Evolutionary conservation across 352 stramenopile species (phyloP).

Genomic region (Phytopythium kandeliae): DNA sequence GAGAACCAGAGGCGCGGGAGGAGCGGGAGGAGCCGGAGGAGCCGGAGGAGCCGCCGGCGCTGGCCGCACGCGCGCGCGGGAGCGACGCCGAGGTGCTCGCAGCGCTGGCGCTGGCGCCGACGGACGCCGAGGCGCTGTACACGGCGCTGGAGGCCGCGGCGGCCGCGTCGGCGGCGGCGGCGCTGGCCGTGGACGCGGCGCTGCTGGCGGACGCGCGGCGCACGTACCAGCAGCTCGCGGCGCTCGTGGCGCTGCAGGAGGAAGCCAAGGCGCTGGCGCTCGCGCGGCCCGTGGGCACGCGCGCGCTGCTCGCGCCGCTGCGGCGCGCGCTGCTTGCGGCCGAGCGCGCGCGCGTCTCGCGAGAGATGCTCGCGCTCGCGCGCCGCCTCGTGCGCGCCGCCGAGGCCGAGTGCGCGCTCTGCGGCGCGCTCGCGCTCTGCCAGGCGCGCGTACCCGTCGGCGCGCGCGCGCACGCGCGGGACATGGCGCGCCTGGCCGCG

Average conservation of each 20-base stretch:
- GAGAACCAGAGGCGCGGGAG: too few species aligned
- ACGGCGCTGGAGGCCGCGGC: slow-evolving; percentile 63
- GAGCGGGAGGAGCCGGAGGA: neutral
- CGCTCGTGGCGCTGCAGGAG: slow-evolving; percentile 66
- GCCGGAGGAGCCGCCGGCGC: slow-evolving; percentile 3
- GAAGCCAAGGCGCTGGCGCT: slow-evolving; percentile 73
- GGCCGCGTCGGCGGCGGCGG: slow-evolving; percentile 37
- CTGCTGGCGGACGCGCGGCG: slow-evolving; percentile 44
- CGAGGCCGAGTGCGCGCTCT: slow-evolving; percentile 79
- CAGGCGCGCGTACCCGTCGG: slow-evolving; percentile 49
- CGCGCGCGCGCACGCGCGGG: slow-evolving; percentile 36
- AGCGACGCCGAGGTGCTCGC: slow-evolving; percentile 34
- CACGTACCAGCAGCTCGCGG: slow-evolving; percentile 67
- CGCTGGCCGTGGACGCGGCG: slow-evolving; percentile 23
- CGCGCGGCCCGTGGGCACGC: slow-evolving; percentile 63
- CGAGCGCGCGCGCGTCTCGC: slow-evolving; percentile 37
- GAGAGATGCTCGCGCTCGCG: slow-evolving; percentile 47
- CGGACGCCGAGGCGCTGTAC: slow-evolving; percentile 70
- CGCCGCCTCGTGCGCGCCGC: slow-evolving; percentile 64
- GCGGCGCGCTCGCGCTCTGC: slow-evolving; percentile 61
- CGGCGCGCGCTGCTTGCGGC: slow-evolving; percentile 49
- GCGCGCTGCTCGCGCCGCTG: slow-evolving; percentile 57
- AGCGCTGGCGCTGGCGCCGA: slow-evolving; percentile 51
- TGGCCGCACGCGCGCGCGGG: slow-evolving; percentile 7
- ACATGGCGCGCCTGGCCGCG: slow-evolving; percentile 61